Evolutionary conservation across 768 basidiomycete genomes (phyloP), one percentile per base, ranked within the genome.

Genomic region (Auricularia auricula-judae): DNA sequence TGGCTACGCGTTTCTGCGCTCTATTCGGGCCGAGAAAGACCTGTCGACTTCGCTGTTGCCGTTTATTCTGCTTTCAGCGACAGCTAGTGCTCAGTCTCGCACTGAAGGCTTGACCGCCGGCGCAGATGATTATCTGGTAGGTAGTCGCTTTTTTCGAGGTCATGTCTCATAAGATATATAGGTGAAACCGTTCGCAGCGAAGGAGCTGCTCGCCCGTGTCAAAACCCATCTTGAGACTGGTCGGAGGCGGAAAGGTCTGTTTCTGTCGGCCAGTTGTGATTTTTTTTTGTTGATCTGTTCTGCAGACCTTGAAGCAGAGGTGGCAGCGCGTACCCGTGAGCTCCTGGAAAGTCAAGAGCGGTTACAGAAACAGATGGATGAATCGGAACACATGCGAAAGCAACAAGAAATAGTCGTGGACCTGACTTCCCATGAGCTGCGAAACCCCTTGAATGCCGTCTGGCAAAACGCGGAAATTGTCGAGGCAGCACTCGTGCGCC

Each of bases 351-450:
- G 56, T 29, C 16, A 59, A 59, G 23, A 14, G 7, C 56, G 18
- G 3, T 29, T 59, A 18, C 18, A 5, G 14, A 14, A 59, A 18
- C 56, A 59, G 3, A 59, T 59, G 16, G 23, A 14, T 29, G 56
- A 59, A 29, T 59, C 56, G 56, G 56, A 59, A 29, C 56, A 59
- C 34, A 59, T 59, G 56, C 56, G 56, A 5, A 59, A 59, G 34
- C 56, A 59, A 23, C 56, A 59, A 18, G 56, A 59, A 23, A 59
- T 59, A 8, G 56, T 59, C 29, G 56, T 59, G 16, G 56, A 59
- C 23, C 56, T 59, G 18, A 59, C 56, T 12, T 59, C 56, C 8
- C 56, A 59, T 3, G 56, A 59, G 29, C 56, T 59, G 4, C 23
- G 56, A 35, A 59, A 59, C 33, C 56, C 56, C 29, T 3, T 59